phyloP scores from a whole-genome alignment of 495 filamentous ascomycete genomes.

The Xanthoparmelia taractica region DNA sequence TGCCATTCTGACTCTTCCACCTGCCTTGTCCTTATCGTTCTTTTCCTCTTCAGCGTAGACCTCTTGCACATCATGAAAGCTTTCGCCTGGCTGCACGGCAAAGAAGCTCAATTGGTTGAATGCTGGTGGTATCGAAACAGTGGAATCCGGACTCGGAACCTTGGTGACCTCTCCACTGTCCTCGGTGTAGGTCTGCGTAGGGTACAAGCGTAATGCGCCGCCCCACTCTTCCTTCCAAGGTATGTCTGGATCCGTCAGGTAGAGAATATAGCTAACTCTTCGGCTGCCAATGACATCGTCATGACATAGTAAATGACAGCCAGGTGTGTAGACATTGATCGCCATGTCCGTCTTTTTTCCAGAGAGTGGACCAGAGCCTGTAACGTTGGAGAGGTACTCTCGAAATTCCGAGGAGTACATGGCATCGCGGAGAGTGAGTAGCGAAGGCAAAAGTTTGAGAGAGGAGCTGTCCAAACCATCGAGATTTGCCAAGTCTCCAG shows the following conservation, averaged over 20 bases:
- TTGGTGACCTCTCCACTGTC: conserved; percentile 57
- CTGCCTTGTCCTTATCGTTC: conserved; percentile 40
- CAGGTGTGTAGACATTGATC: conserved; percentile 96
- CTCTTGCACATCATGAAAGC: conserved; percentile 98
- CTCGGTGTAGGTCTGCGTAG: conserved; percentile 61
- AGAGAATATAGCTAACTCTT: conserved; percentile 92
- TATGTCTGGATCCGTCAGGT: conserved; percentile 80
- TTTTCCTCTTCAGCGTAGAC: conserved; percentile 67
- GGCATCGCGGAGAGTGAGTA: conserved; percentile 81
- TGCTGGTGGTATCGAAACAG: conserved; percentile 76
- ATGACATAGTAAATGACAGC: conserved; percentile 91
- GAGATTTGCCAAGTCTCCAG: conserved; percentile 92
- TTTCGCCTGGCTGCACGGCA: conserved; percentile 91
- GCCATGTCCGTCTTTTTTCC: conserved; percentile 98
- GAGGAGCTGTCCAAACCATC: conserved; percentile 82
- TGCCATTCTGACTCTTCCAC: conserved; percentile 81
- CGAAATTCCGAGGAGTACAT: conserved; percentile 88
- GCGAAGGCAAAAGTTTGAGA: conserved; percentile 70
- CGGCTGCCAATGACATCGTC: conserved; percentile 97
- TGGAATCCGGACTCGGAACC: conserved; percentile 66
- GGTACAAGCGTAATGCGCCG: conserved; percentile 83
- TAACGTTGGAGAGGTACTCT: conserved; percentile 75
- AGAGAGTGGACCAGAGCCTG: conserved; percentile 75
- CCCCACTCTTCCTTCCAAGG: conserved; percentile 94
- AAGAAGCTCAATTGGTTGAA: conserved; percentile 99